Evolutionary conservation across 2,329 filamentous ascomycete genomes (phyloP), one percentile per base, ranked within the genome.

Genomic region (Pseudogymnoascus sp.): DNA sequence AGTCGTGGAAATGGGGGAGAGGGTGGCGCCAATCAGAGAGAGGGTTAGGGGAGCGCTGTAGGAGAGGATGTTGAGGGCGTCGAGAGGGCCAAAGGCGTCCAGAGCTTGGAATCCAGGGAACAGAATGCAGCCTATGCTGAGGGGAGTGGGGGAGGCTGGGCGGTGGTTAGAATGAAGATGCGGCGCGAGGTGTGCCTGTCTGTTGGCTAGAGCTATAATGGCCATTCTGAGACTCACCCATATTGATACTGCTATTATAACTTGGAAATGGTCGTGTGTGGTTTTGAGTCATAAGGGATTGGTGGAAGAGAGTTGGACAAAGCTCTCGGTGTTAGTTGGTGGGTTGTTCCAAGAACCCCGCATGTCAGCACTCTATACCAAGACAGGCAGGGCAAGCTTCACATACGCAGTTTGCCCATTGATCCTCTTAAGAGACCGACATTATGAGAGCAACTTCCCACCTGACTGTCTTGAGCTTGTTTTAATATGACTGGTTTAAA

Each of bases 81-180:
- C 43, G 25, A 50, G 43, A 6, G 43, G 43, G 14, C 43, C 43
- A 14, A 50, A 50, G 25, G 6, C 43, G 14, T 50, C 43, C 18
- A 75, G 71, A 18, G 74, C 72, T 66, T 78, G 72, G 65, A 76
- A 76, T 33, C 74, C 74, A 2, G 74, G 74, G 65, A 71, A 78
- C 12, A 78, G 66, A 12, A 73, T 30, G 25, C 66, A 53, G 25
- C 64, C 64, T 25, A 63, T 38, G 22, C 36, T 36, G n/a, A 36
- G 53, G 3, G 53, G 53, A 9, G 43, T 50, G 25, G 43, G 43
- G 7, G 43, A 50, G 7, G 43, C 43, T 50, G 43, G 22, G 25
- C 2, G 6, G 7, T 22, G 28, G 43, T 50, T 15, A 50, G 25
- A 28, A 30, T 50, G 12, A 25, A 25, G 14, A 22, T 50, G 20